Evolutionary conservation across 768 basidiomycete species (phyloP).

Genomic region (Lactarius pseudohatsudake): DNA sequence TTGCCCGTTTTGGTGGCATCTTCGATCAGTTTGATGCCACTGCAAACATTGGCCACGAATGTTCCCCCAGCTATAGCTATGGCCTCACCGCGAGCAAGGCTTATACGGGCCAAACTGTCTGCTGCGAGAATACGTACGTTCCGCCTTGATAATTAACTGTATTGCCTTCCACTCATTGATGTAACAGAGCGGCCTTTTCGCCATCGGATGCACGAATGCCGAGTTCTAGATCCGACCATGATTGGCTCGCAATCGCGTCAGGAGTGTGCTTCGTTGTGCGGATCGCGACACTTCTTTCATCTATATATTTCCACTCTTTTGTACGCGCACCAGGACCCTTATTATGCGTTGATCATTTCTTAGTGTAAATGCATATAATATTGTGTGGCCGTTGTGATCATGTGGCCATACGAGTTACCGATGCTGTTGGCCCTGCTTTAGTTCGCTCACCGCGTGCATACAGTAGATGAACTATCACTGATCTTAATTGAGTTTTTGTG

Average conservation of each 20-base stretch:
- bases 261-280: background rate
- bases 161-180: background rate
- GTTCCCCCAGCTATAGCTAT: background rate
- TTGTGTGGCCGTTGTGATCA: background rate
- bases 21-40: no score
- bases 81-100: background rate
- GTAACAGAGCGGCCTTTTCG: background rate
- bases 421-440: no score
- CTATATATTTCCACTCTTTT: constrained; percentile 20
- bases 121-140: constrained; percentile 7
- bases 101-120: background rate
- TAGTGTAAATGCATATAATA: background rate
- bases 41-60: background rate
- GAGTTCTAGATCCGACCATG: no score
- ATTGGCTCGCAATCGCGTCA: background rate
- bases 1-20: background rate
- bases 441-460: background rate
- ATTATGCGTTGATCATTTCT: background rate
- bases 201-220: background rate
- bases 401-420: background rate
- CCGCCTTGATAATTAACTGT: background rate
- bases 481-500: background rate
- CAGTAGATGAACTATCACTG: background rate
- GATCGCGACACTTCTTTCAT: constrained; percentile 4
- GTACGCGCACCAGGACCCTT: background rate